Percentiles rank a stretch among this genome's conserved stretches.
Conservation (phyloP, 2,329 filamentous ascomycete genomes). For the Sporothrix curviconia region DNA sequence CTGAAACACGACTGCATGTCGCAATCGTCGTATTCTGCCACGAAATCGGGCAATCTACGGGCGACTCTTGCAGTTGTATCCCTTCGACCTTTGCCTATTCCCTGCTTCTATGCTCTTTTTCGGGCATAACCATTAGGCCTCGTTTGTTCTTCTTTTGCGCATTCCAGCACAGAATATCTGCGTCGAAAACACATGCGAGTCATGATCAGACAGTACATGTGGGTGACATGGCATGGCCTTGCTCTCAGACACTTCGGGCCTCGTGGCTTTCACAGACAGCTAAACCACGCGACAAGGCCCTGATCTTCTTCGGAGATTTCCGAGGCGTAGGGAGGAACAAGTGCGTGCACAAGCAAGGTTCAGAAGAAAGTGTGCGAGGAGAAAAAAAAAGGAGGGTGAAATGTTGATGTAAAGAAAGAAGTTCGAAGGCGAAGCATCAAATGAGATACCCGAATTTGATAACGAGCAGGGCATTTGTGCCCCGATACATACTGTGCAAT, state of each 20-base stretch:
- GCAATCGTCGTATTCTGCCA: not conserved
- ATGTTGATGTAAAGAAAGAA: not conserved
- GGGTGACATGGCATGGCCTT: not conserved
- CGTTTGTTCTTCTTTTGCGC: not conserved
- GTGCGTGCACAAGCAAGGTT: not conserved
- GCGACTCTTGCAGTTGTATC: not conserved
- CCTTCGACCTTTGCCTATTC: too few species aligned
- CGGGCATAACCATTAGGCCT: too few species aligned
- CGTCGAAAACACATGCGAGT: too few species aligned
- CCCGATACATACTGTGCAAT: not conserved
- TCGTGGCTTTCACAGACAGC: not conserved
- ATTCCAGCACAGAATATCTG: not conserved
- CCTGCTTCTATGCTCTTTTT: too few species aligned
- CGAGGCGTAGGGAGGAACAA: not conserved
- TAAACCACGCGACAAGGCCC: not conserved
- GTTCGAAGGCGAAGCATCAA: not conserved
- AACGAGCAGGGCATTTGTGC: not conserved
- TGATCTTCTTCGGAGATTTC: not conserved
- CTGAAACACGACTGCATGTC: constrained; percentile 7
- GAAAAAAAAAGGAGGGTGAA: not conserved
- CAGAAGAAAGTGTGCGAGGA: too few species aligned
- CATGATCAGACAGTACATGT: too few species aligned
- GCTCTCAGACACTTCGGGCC: not conserved
- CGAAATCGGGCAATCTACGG: not conserved
- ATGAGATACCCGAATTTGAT: not conserved